Percentiles rank a stretch among this genome's conserved stretches.
Evolutionary conservation across 495 filamentous ascomycete genomes (phyloP).

Genomic region (Penicillium parvum): DNA sequence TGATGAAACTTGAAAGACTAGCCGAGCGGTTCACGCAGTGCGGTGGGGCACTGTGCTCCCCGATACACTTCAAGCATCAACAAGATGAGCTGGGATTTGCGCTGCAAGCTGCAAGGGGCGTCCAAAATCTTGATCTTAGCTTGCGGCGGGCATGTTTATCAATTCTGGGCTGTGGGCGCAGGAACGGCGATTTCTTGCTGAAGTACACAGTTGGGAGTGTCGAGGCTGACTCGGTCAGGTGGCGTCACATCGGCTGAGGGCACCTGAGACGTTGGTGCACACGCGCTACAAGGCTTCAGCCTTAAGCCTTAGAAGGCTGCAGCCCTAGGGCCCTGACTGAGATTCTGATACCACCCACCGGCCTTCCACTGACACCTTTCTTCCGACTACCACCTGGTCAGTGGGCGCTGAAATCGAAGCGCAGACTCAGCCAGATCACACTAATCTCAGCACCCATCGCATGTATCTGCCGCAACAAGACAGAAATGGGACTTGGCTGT

Average conservation of each 20-base stretch:
- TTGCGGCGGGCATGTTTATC: constrained; percentile 14
- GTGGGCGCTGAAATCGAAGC: too few relatives aligned
- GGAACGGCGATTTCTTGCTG: too few relatives aligned
- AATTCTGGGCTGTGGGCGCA: background rate
- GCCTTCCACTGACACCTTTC: too few relatives aligned
- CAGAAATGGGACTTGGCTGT: background rate
- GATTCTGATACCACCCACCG: too few relatives aligned
- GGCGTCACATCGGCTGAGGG: constrained; percentile 1
- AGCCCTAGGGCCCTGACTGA: constrained; percentile 17
- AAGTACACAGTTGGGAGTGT: too few relatives aligned
- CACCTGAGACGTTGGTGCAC: constrained; percentile 7
- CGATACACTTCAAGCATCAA: constrained; percentile 11
- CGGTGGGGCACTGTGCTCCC: constrained; percentile 6
- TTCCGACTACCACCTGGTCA: too few relatives aligned
- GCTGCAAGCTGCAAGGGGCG: constrained; percentile 13
- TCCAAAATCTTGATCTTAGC: background rate
- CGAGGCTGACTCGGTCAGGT: background rate
- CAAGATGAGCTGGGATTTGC: constrained; percentile 9
- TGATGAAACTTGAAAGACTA: constrained; percentile 7
- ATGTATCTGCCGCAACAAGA: background rate
- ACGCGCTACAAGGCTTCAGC: constrained; percentile 30
- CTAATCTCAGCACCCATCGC: too few relatives aligned
- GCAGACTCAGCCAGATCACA: too few relatives aligned
- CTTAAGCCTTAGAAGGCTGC: constrained; percentile 33
- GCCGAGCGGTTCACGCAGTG: constrained; percentile 11